These are phyloP conservation scores for Mycena sp. DNA, from an alignment of 1,284 basidiomycete species.

Conservation along the genomic window DNA sequence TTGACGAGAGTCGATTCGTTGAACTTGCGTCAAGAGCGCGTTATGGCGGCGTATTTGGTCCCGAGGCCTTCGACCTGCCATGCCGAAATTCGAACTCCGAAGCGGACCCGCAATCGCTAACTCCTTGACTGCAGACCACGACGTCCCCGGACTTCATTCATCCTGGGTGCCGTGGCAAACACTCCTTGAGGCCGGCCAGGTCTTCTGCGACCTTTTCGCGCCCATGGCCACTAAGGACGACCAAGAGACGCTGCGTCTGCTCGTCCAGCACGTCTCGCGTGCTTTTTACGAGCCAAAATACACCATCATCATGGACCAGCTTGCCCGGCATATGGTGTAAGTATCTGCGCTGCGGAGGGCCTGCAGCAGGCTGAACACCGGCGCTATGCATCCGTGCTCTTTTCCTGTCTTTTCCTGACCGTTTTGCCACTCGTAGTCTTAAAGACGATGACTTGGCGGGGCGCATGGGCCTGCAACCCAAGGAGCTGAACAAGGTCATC, in stretches of 20 bases:
- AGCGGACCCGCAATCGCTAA: no score
- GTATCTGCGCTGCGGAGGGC: conserved; percentile 48
- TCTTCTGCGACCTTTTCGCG: no score
- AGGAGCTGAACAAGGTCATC: conserved; percentile 94
- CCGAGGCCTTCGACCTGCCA: no score
- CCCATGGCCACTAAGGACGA: conserved; percentile 77
- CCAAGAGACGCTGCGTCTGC: conserved; percentile 76
- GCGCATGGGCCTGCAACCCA: conserved; percentile 88
- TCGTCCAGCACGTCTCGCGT: conserved; percentile 93
- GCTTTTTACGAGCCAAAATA: conserved; percentile 95
- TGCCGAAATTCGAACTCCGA: no score
- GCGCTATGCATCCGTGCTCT: conserved; percentile 19
- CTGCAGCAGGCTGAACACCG: conserved; percentile 10
- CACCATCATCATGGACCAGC: conserved; percentile 92
- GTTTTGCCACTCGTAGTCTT: conserved; percentile 61
- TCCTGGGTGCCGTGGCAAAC: conserved; percentile 16
- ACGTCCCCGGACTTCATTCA: no score
- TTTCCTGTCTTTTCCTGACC: conserved; percentile 21
- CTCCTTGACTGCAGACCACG: no score
- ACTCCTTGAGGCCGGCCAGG: conserved; percentile 16
- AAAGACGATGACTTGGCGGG: conserved; percentile 94
- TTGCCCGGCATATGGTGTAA: conserved; percentile 92
- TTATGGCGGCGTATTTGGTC: no score
- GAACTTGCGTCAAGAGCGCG: no score
- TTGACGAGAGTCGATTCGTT: no score